Base-by-base conservation (phyloP, 495 filamentous ascomycete genomes). In the Chaetomium tenue region DNA sequence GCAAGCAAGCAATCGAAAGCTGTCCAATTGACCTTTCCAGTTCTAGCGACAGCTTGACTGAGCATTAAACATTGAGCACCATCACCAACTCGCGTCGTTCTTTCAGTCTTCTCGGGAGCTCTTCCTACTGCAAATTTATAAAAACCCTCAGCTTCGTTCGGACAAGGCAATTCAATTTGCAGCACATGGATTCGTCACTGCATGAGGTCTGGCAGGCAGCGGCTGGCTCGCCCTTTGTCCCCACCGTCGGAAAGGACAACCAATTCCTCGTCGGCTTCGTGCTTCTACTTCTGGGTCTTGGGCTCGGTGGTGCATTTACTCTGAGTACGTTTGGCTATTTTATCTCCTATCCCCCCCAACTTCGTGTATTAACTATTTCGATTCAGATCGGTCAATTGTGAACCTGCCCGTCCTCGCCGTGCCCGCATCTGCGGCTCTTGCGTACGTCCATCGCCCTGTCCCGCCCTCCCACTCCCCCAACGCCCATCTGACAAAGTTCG, bases 121-220 rank as follows among this genome's bases (percentile, higher is more conserved):
- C 60, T 39, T 51, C 20, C n/a, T 13, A 13, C 23, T 37, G 42
- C 59, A 15, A 26, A 9, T 51, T 9, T 12, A 18, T 18, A 42
- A 7, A 22, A 60, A 54, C 37, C 18, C 20, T 8, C 60, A 55
- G 20, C 42, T 39, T 13, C 52, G 18, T 20, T 37, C 53, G 8
- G 7, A 42, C 5, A 40, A 25, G 8, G 4, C 47, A 39, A 40
- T 23, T n/a, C 47, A 39, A 40, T 23, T n/a, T 37, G 30, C 63
- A 59, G 68, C 76, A 78, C 80, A 86, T 86, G 83, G 83, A 86
- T 82, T 83, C 82, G 68, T 91, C 92, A 82, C 76, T 96, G 74
- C 88, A 88, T 76, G 86, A 92, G 75, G 82, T 93, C 75, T 96
- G 92, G 92, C 89, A 93, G 80, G 88, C 89, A 82, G 89, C 92